Conservation (phyloP, 2,329 filamentous ascomycete species). For the Aspergillus melleus region DNA sequence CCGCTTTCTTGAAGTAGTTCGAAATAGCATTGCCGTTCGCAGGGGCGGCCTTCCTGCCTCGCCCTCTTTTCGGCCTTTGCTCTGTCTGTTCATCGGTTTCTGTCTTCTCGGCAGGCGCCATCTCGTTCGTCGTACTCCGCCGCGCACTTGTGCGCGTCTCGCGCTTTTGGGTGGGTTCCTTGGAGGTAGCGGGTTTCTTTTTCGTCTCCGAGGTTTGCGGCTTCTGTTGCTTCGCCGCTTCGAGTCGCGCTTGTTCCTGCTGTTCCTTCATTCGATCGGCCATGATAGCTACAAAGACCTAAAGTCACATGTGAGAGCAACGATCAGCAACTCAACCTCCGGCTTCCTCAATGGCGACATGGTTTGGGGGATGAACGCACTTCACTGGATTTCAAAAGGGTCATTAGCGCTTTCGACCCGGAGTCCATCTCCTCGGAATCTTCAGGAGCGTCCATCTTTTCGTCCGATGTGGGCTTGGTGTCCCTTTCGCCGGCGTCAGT, state of each 20-base stretch:
- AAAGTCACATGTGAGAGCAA: not conserved
- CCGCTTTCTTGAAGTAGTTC: slow-evolving; percentile 61
- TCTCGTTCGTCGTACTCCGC: slow-evolving; percentile 18
- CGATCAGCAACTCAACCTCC: slow-evolving; percentile 3
- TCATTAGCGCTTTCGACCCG: slow-evolving; percentile 46
- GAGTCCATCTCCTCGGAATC: slow-evolving; percentile 43
- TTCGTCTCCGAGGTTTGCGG: slow-evolving; percentile 23
- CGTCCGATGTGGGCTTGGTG: slow-evolving; percentile 9
- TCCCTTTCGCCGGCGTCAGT: slow-evolving; percentile 18
- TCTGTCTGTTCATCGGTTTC: slow-evolving; percentile 19
- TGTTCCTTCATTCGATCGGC: slow-evolving; percentile 52
- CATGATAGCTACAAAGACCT: slow-evolving; percentile 52
- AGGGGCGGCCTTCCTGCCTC: slow-evolving; percentile 27
- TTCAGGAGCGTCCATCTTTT: slow-evolving; percentile 18
- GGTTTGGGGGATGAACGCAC: slow-evolving; percentile 19
- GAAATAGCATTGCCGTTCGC: slow-evolving; percentile 50
- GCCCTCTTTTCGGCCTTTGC: slow-evolving; percentile 26
- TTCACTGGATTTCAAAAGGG: slow-evolving; percentile 48
- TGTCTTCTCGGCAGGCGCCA: slow-evolving; percentile 13
- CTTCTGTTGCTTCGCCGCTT: slow-evolving; percentile 32
- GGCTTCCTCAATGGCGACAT: not conserved
- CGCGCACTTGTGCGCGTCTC: slow-evolving; percentile 34
- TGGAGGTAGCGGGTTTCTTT: slow-evolving; percentile 24
- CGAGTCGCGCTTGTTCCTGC: slow-evolving; percentile 43
- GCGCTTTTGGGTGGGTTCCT: slow-evolving; percentile 23